Evolutionary conservation across 345 rosid species (phyloP).

Genomic region (Viola odorata): DNA sequence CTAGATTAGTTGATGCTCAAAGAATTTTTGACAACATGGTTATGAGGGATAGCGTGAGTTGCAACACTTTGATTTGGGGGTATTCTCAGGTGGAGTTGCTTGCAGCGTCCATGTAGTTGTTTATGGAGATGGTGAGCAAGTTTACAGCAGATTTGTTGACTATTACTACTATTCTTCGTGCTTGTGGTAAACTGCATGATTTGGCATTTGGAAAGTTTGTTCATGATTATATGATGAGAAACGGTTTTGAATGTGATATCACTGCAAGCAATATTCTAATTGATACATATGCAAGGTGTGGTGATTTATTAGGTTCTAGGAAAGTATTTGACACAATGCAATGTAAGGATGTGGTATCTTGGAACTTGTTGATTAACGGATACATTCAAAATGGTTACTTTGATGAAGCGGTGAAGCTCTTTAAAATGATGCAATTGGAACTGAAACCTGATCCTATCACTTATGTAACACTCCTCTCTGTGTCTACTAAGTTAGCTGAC

Average conservation of each 20-base stretch:
- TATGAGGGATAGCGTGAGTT: slow-evolving; percentile 46
- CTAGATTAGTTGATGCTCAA: slow-evolving; percentile 29
- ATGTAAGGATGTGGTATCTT: slow-evolving; percentile 46
- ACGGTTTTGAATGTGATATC: slow-evolving; percentile 32
- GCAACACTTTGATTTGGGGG: slow-evolving; percentile 63
- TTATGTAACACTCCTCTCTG: slow-evolving; percentile 39
- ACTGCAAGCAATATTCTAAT: slow-evolving; percentile 45
- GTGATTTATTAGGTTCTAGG: slow-evolving; percentile 37
- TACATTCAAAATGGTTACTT: slow-evolving; percentile 33
- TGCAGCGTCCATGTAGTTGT: slow-evolving; percentile 39
- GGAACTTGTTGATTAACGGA: slow-evolving; percentile 58
- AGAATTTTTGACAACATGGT: slow-evolving; percentile 51
- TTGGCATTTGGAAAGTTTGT: slow-evolving; percentile 40
- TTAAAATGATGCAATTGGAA: slow-evolving; percentile 34
- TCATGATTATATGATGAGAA: slow-evolving; percentile 35
- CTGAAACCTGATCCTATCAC: slow-evolving; percentile 46
- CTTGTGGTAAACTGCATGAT: slow-evolving; percentile 44
- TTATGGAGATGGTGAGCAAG: slow-evolving; percentile 32
- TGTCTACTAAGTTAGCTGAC: slow-evolving; percentile 32
- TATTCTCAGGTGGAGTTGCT: slow-evolving; percentile 35
- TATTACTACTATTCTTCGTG: slow-evolving; percentile 46
- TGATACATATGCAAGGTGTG: slow-evolving; percentile 52
- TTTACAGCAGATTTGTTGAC: slow-evolving; percentile 54
- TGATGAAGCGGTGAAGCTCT: slow-evolving; percentile 43
- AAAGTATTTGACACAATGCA: slow-evolving; percentile 47